Evolutionary conservation across 2,329 filamentous ascomycete species (phyloP).

Genomic region (Pochonia chlamydosporia): DNA sequence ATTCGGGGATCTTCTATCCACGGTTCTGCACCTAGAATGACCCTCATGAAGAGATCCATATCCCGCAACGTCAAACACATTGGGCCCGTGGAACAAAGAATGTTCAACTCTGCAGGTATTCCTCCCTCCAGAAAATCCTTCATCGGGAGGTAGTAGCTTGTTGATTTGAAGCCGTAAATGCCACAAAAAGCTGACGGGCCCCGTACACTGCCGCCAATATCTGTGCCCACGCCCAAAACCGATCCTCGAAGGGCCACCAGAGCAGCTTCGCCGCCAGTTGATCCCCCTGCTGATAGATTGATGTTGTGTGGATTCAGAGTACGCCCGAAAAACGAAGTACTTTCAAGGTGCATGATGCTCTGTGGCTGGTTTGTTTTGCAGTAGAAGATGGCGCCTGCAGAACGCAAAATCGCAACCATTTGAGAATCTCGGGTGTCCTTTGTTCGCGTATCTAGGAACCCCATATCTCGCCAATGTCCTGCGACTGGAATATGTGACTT

Average conservation of each 20-base stretch:
- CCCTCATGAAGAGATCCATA: slow-evolving; percentile 26
- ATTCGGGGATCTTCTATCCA: slow-evolving; percentile 24
- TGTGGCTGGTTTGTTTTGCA: slow-evolving; percentile 65
- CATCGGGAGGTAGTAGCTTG: slow-evolving; percentile 19
- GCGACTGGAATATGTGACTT: slow-evolving; percentile 57
- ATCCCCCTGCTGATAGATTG: slow-evolving; percentile 54
- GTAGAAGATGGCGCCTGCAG: slow-evolving; percentile 56
- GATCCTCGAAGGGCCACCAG: slow-evolving; percentile 32
- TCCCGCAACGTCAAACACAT: slow-evolving; percentile 26
- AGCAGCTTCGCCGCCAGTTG: slow-evolving; percentile 49
- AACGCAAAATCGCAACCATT: slow-evolving; percentile 48
- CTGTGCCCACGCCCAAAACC: slow-evolving; percentile 30
- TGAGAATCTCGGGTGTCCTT: slow-evolving; percentile 47
- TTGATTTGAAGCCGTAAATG: slow-evolving; percentile 8
- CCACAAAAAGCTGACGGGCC: slow-evolving; percentile 23
- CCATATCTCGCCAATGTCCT: slow-evolving; percentile 41
- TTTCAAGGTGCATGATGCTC: slow-evolving; percentile 47
- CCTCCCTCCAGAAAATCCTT: slow-evolving; percentile 18
- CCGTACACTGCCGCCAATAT: slow-evolving; percentile 31
- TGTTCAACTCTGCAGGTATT: slow-evolving; percentile 24
- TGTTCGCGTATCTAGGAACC: slow-evolving; percentile 46
- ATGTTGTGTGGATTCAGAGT: slow-evolving; percentile 57
- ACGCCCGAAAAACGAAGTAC: slow-evolving; percentile 52
- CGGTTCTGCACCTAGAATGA: slow-evolving; percentile 14
- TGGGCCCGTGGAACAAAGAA: slow-evolving; percentile 27